These are phyloP conservation scores for Rhizopus delemar DNA, from an alignment of 371 early-diverging fungal genomes.

Conservation along the genomic window DNA sequence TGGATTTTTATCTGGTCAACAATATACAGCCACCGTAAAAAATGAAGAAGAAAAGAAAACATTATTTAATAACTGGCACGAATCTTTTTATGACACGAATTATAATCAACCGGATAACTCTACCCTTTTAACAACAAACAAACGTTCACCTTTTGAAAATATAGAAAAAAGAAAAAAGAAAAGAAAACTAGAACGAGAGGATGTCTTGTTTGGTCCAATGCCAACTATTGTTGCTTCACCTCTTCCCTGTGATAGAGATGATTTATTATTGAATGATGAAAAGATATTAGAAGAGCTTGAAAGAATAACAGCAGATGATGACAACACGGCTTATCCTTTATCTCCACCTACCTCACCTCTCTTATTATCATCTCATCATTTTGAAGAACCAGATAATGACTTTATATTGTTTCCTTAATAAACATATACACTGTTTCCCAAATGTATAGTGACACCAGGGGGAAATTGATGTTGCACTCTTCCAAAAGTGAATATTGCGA, in stretches of 20 bases:
- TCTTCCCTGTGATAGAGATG: background rate
- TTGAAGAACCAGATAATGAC: constrained; percentile 1
- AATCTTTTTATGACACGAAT: constrained; percentile 1
- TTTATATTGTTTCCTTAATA: background rate
- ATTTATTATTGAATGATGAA: background rate
- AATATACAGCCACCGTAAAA: constrained; percentile 1
- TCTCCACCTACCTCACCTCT: background rate
- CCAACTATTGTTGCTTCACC: background rate
- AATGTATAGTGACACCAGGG: constrained; percentile 12
- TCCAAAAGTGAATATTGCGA: constrained; percentile 1
- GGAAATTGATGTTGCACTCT: background rate
- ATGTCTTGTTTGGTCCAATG: background rate
- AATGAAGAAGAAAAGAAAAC: background rate
- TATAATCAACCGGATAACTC: background rate
- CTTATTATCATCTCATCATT: background rate
- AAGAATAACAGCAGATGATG: background rate
- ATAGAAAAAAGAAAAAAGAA: background rate
- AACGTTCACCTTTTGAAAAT: background rate
- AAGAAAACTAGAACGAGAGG: background rate
- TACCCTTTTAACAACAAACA: background rate
- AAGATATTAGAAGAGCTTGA: background rate
- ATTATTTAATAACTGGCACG: background rate
- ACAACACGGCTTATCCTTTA: background rate
- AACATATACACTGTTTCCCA: constrained; percentile 12
- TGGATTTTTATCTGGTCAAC: constrained; percentile 4